phyloP scores from a whole-genome alignment of 306 rosid genomes.

The Acacia melanoxylon region DNA sequence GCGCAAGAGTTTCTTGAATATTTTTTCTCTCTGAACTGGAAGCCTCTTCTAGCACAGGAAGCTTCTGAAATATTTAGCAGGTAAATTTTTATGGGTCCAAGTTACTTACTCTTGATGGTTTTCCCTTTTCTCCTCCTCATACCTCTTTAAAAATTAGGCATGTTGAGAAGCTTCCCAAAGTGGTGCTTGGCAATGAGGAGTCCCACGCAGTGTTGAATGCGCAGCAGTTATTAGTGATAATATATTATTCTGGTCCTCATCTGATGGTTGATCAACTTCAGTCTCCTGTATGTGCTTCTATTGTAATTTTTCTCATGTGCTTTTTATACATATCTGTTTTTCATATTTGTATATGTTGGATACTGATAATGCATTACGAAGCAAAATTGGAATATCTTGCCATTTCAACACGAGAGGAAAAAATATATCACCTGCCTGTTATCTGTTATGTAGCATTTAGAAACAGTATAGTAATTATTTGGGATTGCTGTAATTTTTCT shows the following conservation, averaged over 20 bases:
- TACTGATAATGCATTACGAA: background rate
- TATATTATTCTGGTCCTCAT: conserved; percentile 86
- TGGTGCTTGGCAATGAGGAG: conserved; percentile 84
- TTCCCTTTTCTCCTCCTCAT: conserved; percentile 14
- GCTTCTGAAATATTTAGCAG: conserved; percentile 68
- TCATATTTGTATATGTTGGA: conserved; percentile 8
- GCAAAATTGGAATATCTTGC: conserved; percentile 18
- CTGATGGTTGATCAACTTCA: conserved; percentile 76
- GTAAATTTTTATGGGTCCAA: conserved; percentile 43
- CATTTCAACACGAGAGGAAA: conserved; percentile 3
- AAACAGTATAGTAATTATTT: background rate
- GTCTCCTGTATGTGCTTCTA: conserved; percentile 70
- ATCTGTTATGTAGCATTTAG: background rate
- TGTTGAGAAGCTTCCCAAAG: conserved; percentile 84
- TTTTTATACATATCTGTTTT: conserved; percentile 3
- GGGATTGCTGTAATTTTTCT: background rate
- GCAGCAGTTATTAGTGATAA: conserved; percentile 68
- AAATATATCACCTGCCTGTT: background rate
- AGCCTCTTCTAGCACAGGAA: conserved; percentile 50
- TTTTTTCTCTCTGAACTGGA: conserved; percentile 50
- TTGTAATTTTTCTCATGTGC: conserved; percentile 21
- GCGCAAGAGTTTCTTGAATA: conserved; percentile 72
- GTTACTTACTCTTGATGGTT: conserved; percentile 19
- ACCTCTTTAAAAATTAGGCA: conserved; percentile 55
- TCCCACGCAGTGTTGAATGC: conserved; percentile 69